Evolutionary conservation across 1,284 basidiomycete species (phyloP).

Genomic region (Prillingera fragicola): DNA sequence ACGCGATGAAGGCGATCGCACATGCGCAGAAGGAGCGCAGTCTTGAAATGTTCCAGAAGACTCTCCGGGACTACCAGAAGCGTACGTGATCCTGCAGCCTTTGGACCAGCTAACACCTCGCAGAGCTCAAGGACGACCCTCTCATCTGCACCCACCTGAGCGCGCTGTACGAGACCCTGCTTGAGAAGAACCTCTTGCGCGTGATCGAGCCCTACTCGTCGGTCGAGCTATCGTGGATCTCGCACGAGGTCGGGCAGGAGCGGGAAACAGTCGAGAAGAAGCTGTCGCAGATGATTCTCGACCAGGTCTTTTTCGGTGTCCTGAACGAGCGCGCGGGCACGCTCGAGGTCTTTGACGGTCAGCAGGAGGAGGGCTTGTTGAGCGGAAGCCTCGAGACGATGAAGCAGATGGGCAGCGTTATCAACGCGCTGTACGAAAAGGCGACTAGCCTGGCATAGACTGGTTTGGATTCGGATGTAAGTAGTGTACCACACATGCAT

Average conservation of each 20-base stretch:
- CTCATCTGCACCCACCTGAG: constrained; percentile 91
- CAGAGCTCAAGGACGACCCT: constrained; percentile 86
- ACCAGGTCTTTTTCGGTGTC: constrained; percentile 89
- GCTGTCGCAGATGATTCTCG: constrained; percentile 95
- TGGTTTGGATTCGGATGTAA: too few relatives aligned
- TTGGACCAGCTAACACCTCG: constrained; percentile 2
- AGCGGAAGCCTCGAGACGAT: constrained; percentile 80
- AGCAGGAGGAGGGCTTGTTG: constrained; percentile 58
- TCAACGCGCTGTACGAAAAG: constrained; percentile 86
- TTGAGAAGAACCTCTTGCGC: constrained; percentile 89
- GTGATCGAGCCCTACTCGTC: constrained; percentile 94
- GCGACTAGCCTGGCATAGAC: too few relatives aligned
- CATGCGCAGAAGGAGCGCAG: constrained; percentile 87
- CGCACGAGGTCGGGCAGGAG: constrained; percentile 81
- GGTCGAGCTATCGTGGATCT: constrained; percentile 85
- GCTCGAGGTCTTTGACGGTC: constrained; percentile 80
- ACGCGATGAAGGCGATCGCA: constrained; percentile 92
- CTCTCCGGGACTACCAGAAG: constrained; percentile 77
- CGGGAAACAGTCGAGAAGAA: constrained; percentile 90
- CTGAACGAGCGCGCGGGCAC: constrained; percentile 93
- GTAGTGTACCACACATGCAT: too few relatives aligned
- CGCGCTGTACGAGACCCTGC: constrained; percentile 85
- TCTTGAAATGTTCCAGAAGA: constrained; percentile 80
- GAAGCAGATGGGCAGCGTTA: constrained; percentile 83
- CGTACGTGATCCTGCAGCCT: constrained; percentile 52